These are phyloP conservation scores for Thelonectria discophora DNA, from an alignment of 2,329 filamentous ascomycete genomes.

Conservation along the genomic window DNA sequence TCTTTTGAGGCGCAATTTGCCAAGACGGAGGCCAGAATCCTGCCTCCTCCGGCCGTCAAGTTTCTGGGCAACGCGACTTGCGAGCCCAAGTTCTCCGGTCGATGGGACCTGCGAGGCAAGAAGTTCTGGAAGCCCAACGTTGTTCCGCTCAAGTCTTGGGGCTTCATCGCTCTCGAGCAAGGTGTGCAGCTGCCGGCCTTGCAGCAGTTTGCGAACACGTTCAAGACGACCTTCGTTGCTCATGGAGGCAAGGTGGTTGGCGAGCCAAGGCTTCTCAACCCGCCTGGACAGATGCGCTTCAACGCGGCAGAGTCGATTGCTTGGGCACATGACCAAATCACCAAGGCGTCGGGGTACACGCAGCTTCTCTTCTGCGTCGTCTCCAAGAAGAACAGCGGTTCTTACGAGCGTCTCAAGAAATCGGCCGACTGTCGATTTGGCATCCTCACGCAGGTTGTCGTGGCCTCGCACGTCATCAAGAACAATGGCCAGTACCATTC, in stretches of 20 bases:
- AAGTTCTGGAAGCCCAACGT: constrained; percentile 74
- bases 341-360: constrained; percentile 64
- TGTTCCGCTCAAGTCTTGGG: constrained; percentile 75
- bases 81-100: constrained; percentile 73
- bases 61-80: constrained; percentile 65
- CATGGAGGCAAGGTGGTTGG: constrained; percentile 58
- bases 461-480: constrained; percentile 72
- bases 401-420: constrained; percentile 90
- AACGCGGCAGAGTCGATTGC: constrained; percentile 61
- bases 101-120: constrained; percentile 88
- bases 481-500: constrained; percentile 85
- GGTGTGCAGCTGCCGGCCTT: constrained; percentile 54
- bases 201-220: constrained; percentile 50
- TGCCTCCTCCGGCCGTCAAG: constrained; percentile 75
- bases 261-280: constrained; percentile 48
- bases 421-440: constrained; percentile 85
- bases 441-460: constrained; percentile 85
- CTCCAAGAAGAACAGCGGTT: constrained; percentile 71
- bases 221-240: constrained; percentile 55
- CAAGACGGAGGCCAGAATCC: constrained; percentile 72
- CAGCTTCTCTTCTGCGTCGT: constrained; percentile 85
- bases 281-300: constrained; percentile 46
- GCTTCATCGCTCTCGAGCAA: constrained; percentile 72
- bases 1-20: constrained; percentile 72
- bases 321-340: constrained; percentile 57